These are phyloP conservation scores for Graphilbum ipis-grandicollis DNA, from an alignment of 2,329 filamentous ascomycete species.

Conservation along the genomic window DNA sequence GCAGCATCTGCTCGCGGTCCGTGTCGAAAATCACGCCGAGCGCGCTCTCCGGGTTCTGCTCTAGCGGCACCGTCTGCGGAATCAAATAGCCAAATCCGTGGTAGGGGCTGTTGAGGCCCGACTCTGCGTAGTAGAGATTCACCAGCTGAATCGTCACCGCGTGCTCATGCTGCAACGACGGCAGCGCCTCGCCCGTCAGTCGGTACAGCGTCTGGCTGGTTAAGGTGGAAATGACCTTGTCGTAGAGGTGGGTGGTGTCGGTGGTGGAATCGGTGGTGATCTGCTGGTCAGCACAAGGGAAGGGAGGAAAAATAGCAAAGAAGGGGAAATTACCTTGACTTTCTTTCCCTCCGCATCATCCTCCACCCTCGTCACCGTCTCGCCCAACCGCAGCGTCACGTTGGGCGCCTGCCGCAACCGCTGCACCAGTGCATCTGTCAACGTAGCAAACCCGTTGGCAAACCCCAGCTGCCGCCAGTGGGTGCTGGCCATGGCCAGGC, in stretches of 20 bases:
- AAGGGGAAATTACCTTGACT: too few species aligned
- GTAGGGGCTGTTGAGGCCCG: slow-evolving; percentile 40
- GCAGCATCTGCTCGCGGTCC: slow-evolving; percentile 26
- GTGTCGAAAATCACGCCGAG: slow-evolving; percentile 90
- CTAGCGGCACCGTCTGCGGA: slow-evolving; percentile 37
- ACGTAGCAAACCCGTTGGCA: slow-evolving; percentile 41
- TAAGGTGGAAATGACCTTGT: slow-evolving; percentile 50
- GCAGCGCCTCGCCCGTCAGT: slow-evolving; percentile 23
- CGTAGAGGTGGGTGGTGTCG: slow-evolving; percentile 16
- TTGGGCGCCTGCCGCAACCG: slow-evolving; percentile 35
- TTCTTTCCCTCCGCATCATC: neutral
- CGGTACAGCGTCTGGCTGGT: slow-evolving; percentile 21
- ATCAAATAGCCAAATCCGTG: slow-evolving; percentile 85
- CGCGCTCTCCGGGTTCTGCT: slow-evolving; percentile 16
- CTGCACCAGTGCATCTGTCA: slow-evolving; percentile 35
- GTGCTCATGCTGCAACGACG: slow-evolving; percentile 33
- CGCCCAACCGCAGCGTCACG: slow-evolving; percentile 36
- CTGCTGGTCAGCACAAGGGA: too few species aligned
- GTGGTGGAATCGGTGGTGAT: slow-evolving; percentile 5
- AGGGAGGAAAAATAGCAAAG: too few species aligned
- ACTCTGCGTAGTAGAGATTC: slow-evolving; percentile 65
- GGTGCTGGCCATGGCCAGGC: slow-evolving; percentile 14
- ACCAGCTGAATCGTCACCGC: slow-evolving; percentile 80
- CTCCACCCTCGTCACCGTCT: slow-evolving; percentile 28
- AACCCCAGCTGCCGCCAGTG: slow-evolving; percentile 27